Evolutionary conservation across 1,284 basidiomycete genomes (phyloP).

Genomic region (Caloboletus inedulis): DNA sequence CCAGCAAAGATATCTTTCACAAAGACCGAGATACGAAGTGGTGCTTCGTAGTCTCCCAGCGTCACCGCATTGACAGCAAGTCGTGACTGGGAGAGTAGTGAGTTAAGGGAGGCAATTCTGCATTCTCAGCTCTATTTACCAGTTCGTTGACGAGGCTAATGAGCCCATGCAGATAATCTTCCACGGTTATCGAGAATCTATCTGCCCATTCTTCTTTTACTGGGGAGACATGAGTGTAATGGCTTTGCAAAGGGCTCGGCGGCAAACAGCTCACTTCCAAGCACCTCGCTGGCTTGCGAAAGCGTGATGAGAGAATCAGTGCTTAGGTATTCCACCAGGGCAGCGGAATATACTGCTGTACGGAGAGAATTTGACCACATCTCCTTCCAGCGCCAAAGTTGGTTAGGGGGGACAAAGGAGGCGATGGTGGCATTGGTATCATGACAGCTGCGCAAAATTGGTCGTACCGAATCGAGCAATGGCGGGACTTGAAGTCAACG

Average conservation of each 20-base stretch:
- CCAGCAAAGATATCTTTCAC: slow-evolving; percentile 81
- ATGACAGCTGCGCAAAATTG: slow-evolving; percentile 53
- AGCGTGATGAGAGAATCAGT: slow-evolving; percentile 60
- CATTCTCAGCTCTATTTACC: slow-evolving; percentile 40
- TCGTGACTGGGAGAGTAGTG: slow-evolving; percentile 54
- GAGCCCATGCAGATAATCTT: slow-evolving; percentile 84
- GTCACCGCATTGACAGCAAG: slow-evolving; percentile 82
- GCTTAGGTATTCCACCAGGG: slow-evolving; percentile 64
- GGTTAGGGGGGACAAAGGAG: slow-evolving; percentile 58
- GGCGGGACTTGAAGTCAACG: slow-evolving; percentile 46
- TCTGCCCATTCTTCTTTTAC: slow-evolving; percentile 72
- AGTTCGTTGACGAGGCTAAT: slow-evolving; percentile 81
- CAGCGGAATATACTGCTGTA: slow-evolving; percentile 62
- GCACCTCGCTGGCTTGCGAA: slow-evolving; percentile 45
- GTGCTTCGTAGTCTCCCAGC: slow-evolving; percentile 76
- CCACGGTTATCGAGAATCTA: slow-evolving; percentile 61
- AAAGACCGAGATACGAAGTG: slow-evolving; percentile 74
- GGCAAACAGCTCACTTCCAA: slow-evolving; percentile 58
- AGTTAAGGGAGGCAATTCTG: slow-evolving; percentile 3
- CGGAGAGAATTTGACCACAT: slow-evolving; percentile 70
- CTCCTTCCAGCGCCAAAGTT: slow-evolving; percentile 82
- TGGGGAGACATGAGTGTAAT: slow-evolving; percentile 30
- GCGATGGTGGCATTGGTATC: slow-evolving; percentile 52
- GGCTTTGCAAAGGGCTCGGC: slow-evolving; percentile 1
- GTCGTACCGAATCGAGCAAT: slow-evolving; percentile 56